Base-by-base conservation (phyloP, 75 land plant genomes). In the Pseudotsuga menziesii region DNA sequence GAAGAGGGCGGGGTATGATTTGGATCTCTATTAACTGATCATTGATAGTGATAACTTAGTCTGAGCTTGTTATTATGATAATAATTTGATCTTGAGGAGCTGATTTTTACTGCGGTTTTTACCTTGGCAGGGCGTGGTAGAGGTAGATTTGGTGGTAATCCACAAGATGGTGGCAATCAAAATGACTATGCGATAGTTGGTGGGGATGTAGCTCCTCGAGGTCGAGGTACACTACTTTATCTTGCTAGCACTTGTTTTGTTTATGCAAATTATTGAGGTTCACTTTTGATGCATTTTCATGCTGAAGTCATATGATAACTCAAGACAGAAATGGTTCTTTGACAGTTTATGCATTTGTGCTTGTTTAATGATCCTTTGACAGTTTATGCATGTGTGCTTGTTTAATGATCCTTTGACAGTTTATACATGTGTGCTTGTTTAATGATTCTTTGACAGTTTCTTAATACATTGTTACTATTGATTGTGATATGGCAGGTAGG, bases 81-180 rank as follows among this genome's bases (percentile, higher is more conserved):
- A 69, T 25, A 23, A 25, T 14, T 39, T 70, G 20, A 70, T 70
- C 2, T 70, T 36, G 72, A 19, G 72, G n/a, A 26, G 20, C 4
- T 25, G 17, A 48, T 23, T 39, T 71, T 0, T 72, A 52, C 27
- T 26, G 4, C 20, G 4, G 29, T 26, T 1, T 73, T 54, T 27
- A 5, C 19, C 19, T 12, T 73, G 17, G 35, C 29, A 73, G 75
- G 75, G 4, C 75, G 75, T 73, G 75, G 75, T 56, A 44, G 75
- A 26, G 75, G 75, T 54, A 73, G 75, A 56, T 56, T 73, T 73
- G 75, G 74, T 72, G 56, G 56, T 25, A 72, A n/a, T 23, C 11
- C 56, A 35, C 75, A 73, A 55, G 75, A 73, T 26, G 75, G 32
- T 73, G 75, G 75, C 16, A 19, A 69, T 39, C 41, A 69, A 36